Conservation (phyloP, 1,284 basidiomycete genomes). For the Kwoniella shivajii region DNA sequence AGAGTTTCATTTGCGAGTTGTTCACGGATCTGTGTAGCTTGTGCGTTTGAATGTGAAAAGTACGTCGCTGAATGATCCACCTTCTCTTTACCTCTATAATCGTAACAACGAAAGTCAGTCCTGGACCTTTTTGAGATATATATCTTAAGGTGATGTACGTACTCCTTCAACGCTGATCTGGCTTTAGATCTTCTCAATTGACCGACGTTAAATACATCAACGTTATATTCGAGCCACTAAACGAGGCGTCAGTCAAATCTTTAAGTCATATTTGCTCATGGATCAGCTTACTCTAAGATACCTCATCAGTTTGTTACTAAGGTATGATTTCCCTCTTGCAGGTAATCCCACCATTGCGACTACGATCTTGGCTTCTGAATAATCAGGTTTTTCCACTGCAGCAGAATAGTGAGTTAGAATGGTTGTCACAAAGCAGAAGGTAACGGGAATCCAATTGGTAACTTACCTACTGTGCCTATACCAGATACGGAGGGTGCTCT, state of each 20-base stretch:
- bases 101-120: no score
- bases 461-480: constrained; percentile 53
- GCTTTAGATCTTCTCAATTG: constrained; percentile 89
- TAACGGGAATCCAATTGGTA: neutral
- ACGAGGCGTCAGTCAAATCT: neutral
- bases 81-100: constrained; percentile 38
- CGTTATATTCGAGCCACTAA: constrained; percentile 98
- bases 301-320: constrained; percentile 79
- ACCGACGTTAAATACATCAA: constrained; percentile 98
- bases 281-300: constrained; percentile 66
- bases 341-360: constrained; percentile 93
- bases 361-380: constrained; percentile 97
- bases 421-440: neutral
- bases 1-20: constrained; percentile 87
- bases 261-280: neutral
- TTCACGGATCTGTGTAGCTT: constrained; percentile 78
- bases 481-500: constrained; percentile 54
- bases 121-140: neutral
- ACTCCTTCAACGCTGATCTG: constrained; percentile 72
- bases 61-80: constrained; percentile 91
- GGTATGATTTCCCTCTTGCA: constrained; percentile 79
- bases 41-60: constrained; percentile 84
- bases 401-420: neutral
- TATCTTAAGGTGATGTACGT: constrained; percentile 31
- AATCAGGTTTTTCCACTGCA: constrained; percentile 91